phyloP scores from a whole-genome alignment of 768 basidiomycete species.

The Rossbeevera mucosa region DNA sequence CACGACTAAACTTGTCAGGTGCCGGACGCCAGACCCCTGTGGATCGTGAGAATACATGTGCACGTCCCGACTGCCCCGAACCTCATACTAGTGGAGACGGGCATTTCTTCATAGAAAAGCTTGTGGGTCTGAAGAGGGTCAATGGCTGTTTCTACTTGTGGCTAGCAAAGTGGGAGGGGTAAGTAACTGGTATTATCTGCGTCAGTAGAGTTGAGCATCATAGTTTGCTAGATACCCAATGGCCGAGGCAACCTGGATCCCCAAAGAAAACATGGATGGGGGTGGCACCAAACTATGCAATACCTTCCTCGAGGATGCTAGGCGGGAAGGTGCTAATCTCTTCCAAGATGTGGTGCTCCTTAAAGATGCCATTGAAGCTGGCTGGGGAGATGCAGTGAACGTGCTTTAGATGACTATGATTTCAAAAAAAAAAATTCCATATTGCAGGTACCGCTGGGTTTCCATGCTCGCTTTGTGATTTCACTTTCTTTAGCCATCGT shows the following conservation, averaged over 20 bases:
- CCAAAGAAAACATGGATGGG: conserved; percentile 25
- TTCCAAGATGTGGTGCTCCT: conserved; percentile 16
- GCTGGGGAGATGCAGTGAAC: conserved; percentile 7
- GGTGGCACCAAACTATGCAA: conserved; percentile 14
- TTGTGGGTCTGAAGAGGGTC: conserved; percentile 24
- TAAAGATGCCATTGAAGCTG: conserved; percentile 19
- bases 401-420: neutral
- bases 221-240: conserved; percentile 22
- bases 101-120: conserved; percentile 23
- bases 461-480: neutral
- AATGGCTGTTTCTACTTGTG: conserved; percentile 18
- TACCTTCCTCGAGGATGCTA: conserved; percentile 16
- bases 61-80: conserved; percentile 25
- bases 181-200: neutral
- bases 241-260: conserved; percentile 28
- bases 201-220: neutral
- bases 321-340: conserved; percentile 17
- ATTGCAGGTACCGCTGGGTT: neutral
- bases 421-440: too few relatives aligned
- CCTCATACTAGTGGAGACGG: conserved; percentile 6
- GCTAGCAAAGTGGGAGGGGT: conserved; percentile 35
- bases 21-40: conserved; percentile 11
- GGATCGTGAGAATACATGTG: conserved; percentile 13
- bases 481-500: too few relatives aligned
- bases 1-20: conserved; percentile 7